Percentiles rank a stretch among this genome's conserved stretches.
phyloP scores from a whole-genome alignment of 2,329 filamentous ascomycete species.

The Ceratocystis albifundus region DNA sequence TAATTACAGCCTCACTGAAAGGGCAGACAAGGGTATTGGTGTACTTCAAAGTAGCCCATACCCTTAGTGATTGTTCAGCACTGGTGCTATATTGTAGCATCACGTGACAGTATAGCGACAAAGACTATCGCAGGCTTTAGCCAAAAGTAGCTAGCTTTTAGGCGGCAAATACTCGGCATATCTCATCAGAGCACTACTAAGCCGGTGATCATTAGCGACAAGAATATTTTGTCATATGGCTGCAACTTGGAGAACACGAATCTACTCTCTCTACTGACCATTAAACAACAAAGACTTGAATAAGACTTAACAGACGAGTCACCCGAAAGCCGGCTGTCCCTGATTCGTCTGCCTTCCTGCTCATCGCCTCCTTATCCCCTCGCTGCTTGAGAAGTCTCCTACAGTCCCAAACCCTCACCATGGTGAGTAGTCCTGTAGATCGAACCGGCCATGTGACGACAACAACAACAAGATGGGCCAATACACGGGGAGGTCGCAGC shows the following conservation, averaged over 20 bases:
- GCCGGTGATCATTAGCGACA: not conserved
- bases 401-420: slow-evolving; percentile 1
- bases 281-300: not conserved
- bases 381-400: not conserved
- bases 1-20: slow-evolving; percentile 1
- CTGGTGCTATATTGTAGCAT: not conserved
- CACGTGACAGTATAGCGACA: too few relatives aligned
- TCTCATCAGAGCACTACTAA: not conserved
- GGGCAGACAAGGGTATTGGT: not conserved
- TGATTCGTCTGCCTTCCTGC: not conserved
- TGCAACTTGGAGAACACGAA: not conserved
- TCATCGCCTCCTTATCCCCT: not conserved
- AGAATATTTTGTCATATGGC: slow-evolving; percentile 8
- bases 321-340: not conserved
- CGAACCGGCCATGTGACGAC: not conserved
- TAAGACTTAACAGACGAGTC: not conserved
- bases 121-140: not conserved
- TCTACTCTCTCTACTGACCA: not conserved
- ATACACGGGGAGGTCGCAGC: too few relatives aligned
- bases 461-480: not conserved
- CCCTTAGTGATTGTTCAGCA: too few relatives aligned
- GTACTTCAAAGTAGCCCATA: not conserved
- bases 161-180: not conserved
- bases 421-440: slow-evolving; percentile 12
- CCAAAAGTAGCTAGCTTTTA: not conserved